phyloP scores from a whole-genome alignment of 73 alveolate species.

The Loxodes magnus region DNA sequence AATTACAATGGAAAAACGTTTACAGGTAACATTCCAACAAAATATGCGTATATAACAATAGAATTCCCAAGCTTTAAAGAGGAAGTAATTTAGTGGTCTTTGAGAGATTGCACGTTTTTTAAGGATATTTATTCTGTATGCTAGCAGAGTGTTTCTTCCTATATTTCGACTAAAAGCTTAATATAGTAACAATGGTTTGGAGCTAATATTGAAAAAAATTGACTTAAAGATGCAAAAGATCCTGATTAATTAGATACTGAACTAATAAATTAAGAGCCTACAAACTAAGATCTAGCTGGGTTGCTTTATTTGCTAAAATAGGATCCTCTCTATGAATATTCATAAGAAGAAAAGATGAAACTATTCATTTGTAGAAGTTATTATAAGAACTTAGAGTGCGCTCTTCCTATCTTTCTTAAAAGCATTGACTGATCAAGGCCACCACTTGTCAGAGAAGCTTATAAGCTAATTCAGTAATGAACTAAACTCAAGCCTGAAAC shows the following conservation, averaged over 20 bases:
- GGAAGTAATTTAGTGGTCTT: no score
- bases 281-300: conserved; percentile 18
- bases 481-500: conserved; percentile 66
- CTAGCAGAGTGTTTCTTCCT: no score
- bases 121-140: no score
- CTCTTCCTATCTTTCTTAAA: conserved; percentile 24
- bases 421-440: conserved; percentile 40
- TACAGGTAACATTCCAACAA: conserved; percentile 6
- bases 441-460: conserved; percentile 32
- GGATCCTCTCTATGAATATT: conserved; percentile 26
- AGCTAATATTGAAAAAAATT: conserved; percentile 2
- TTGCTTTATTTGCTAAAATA: no score
- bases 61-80: no score
- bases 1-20: conserved; percentile 26
- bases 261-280: conserved; percentile 32
- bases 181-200: not conserved
- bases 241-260: not conserved
- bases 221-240: conserved; percentile 1
- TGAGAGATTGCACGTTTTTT: no score
- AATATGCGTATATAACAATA: not conserved
- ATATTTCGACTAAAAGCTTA: not conserved
- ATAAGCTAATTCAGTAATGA: conserved; percentile 46
- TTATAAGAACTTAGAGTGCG: conserved; percentile 24
- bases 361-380: conserved; percentile 36
- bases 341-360: conserved; percentile 29